Evolutionary conservation across 2,329 filamentous ascomycete genomes (phyloP).

Genomic region (Aureobasidium sp.): DNA sequence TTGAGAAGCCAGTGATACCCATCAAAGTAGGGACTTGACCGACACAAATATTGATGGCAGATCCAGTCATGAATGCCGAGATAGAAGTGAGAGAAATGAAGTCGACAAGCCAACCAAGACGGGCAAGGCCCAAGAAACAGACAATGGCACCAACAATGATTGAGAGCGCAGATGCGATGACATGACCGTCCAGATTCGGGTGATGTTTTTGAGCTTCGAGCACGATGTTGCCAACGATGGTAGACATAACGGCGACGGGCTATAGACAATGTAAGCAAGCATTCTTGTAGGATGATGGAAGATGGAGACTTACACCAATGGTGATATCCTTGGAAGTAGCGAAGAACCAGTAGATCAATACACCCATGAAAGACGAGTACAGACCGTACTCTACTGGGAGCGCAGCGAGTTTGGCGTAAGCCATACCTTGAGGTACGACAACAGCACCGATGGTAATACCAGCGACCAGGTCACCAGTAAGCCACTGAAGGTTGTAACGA

Average conservation of each 20-base stretch:
- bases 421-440: conserved; percentile 95
- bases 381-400: conserved; percentile 77
- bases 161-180: conserved; percentile 71
- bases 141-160: conserved; percentile 74
- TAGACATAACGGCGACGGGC: conserved; percentile 94
- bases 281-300: not conserved
- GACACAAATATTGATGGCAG: conserved; percentile 76
- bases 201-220: conserved; percentile 49
- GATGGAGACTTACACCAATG: conserved; percentile 62
- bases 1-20: conserved; percentile 56
- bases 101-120: conserved; percentile 85
- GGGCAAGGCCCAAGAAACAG: conserved; percentile 66
- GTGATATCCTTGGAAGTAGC: conserved; percentile 98
- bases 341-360: conserved; percentile 94
- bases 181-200: conserved; percentile 53
- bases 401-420: conserved; percentile 77
- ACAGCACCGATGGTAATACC: conserved; percentile 70
- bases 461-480: conserved; percentile 81
- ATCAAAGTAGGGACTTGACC: conserved; percentile 79
- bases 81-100: conserved; percentile 86
- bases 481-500: conserved; percentile 84
- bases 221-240: conserved; percentile 64
- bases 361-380: conserved; percentile 94
- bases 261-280: conserved; percentile 28
- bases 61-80: conserved; percentile 94